phyloP scores from a whole-genome alignment of 1,139 yeast genomes.

The Hyphopichia buzzinii region DNA sequence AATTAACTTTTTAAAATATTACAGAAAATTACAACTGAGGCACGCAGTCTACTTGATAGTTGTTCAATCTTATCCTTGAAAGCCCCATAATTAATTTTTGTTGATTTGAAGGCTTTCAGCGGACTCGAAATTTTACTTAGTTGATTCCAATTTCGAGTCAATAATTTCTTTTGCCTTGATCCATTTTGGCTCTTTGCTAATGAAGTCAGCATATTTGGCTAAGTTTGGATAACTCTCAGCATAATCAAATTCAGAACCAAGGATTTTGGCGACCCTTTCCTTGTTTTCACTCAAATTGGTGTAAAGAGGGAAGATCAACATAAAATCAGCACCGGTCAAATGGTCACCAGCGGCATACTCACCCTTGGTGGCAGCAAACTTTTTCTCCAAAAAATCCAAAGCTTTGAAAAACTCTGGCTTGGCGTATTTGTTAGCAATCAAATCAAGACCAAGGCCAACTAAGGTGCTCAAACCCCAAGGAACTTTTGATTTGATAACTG shows the following conservation, averaged over 20 bases:
- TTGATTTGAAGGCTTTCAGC: no score
- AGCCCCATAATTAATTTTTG: no score
- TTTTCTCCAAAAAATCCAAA: conserved; percentile 29
- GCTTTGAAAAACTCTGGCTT: conserved; percentile 22
- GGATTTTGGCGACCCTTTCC: conserved; percentile 10
- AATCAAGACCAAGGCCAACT: conserved; percentile 21
- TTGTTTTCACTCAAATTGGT: conserved; percentile 17
- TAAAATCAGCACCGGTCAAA: conserved; percentile 40
- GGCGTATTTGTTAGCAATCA: conserved; percentile 27
- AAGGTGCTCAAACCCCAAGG: conserved; percentile 33
- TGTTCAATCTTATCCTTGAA: no score
- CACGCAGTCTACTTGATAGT: no score
- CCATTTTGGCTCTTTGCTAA: conserved; percentile 18
- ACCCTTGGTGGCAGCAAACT: conserved; percentile 24
- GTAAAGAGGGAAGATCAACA: conserved; percentile 34
- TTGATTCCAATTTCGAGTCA: conserved; percentile 5
- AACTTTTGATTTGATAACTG: conserved; percentile 21
- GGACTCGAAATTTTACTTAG: no score
- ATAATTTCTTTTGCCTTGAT: conserved; percentile 19
- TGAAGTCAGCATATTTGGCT: conserved; percentile 22
- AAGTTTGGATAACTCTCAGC: conserved; percentile 21
- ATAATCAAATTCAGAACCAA: conserved; percentile 8
- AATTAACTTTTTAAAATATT: no score
- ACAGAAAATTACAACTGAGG: no score
- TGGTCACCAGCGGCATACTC: conserved; percentile 36